Base-by-base conservation (phyloP, 75 land plant species). In the Cupressus sempervirens region DNA sequence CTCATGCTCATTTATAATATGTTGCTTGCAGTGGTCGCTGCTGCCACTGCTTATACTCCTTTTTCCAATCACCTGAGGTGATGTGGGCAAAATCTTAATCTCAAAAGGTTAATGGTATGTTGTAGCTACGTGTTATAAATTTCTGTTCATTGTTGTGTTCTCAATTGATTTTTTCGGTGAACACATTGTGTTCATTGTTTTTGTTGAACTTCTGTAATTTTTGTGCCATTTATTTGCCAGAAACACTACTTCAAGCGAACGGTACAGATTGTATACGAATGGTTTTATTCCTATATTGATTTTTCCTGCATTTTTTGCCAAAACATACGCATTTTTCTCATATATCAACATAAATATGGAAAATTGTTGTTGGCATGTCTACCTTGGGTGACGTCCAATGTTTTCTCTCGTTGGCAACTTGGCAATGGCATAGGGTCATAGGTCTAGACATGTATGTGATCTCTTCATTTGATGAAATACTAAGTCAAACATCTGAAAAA, bases 1-100 rank as follows among this genome's bases (percentile, higher is more conserved):
- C 79, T 76, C 79, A 76, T 76, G 79, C 38, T 75, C 77, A 36
- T 75, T 75, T 43, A 75, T 43, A 75, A 75, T 75, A 23, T 75
- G 38, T 43, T 14, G 77, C 77, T 75, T 75, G 77, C 77, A 75
- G 77, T 38, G 77, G 77, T 36, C 77, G 36, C 77, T 75, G 77
- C 77, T 75, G 77, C 77, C 77, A 75, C 41, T 38, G 77, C 74
- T 70, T 70, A 70, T 70, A 70, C 74, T 70, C 11, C 74, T 70
- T 35, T 30, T 70, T 70, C 30, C 74, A 30, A 70, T 30, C 74
- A 70, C 74, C 74, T 70, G 35, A 32, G 35, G 32, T 70, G 74
- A 70, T 11, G 74, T 14, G 32, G 74, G 34, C 74, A 70, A 4
- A 70, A 70, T 30, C 35, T 70, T 35, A 70, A 70, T 70, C 74